Conservation (phyloP, 768 basidiomycete genomes). For the Russula dissimulans region DNA sequence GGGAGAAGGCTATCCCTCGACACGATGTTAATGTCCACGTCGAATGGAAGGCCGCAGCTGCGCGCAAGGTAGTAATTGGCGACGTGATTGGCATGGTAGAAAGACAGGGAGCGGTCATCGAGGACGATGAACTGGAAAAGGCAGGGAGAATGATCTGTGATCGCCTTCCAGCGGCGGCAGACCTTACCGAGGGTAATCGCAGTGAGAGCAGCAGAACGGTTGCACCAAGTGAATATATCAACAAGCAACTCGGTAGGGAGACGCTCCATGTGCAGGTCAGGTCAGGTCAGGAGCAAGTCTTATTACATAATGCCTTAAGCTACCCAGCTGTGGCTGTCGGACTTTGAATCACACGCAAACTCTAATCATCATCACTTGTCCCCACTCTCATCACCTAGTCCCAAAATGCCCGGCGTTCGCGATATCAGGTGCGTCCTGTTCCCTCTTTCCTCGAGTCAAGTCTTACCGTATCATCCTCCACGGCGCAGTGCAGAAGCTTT, state of each 20-base stretch:
- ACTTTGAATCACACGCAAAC: conserved; percentile 3
- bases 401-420: conserved; percentile 40
- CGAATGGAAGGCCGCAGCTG: conserved; percentile 46
- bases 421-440: conserved; percentile 33
- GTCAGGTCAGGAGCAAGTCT: too few species aligned
- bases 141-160: conserved; percentile 44
- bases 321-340: conserved; percentile 19
- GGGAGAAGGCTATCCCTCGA: conserved; percentile 47
- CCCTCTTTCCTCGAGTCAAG: neutral
- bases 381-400: neutral
- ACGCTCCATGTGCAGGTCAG: conserved; percentile 17
- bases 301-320: conserved; percentile 14
- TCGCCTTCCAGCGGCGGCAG: conserved; percentile 48
- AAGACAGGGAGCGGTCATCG: conserved; percentile 31
- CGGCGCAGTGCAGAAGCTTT: conserved; percentile 76
- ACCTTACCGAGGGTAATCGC: conserved; percentile 45
- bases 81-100: conserved; percentile 36
- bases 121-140: conserved; percentile 54
- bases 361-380: neutral
- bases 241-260: conserved; percentile 57
- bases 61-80: conserved; percentile 45
- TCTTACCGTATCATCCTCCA: neutral
- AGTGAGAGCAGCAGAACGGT: conserved; percentile 28
- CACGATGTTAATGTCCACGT: conserved; percentile 41
- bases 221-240: conserved; percentile 44